Evolutionary conservation across 495 filamentous ascomycete species (phyloP).

Genomic region (Xylaria bambusicola): DNA sequence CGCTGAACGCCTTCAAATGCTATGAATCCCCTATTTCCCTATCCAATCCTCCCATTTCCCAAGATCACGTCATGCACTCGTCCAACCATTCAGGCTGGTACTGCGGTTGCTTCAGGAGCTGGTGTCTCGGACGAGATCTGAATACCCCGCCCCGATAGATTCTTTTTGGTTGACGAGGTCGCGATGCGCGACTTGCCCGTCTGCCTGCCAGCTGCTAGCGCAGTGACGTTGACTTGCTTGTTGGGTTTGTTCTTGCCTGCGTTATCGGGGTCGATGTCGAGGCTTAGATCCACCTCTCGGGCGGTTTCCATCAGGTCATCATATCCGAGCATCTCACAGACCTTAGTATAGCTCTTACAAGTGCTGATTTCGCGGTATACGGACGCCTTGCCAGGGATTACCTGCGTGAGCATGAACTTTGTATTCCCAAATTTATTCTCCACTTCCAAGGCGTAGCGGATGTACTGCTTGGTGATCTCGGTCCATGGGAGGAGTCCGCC

Average conservation of each 20-base stretch:
- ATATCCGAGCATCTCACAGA: slow-evolving; percentile 63
- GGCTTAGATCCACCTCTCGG: slow-evolving; percentile 60
- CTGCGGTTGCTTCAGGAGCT: slow-evolving; percentile 16
- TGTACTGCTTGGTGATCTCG: slow-evolving; percentile 72
- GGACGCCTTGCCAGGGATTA: slow-evolving; percentile 77
- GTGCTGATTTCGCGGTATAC: slow-evolving; percentile 55
- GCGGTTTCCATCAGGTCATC: slow-evolving; percentile 61
- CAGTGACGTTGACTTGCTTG: slow-evolving; percentile 35
- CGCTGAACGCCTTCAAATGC: slow-evolving; percentile 31
- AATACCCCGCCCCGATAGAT: slow-evolving; percentile 36
- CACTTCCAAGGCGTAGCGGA: slow-evolving; percentile 67
- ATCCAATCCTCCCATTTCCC: neutral
- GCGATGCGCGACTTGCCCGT: slow-evolving; percentile 30
- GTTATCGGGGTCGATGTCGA: slow-evolving; percentile 58
- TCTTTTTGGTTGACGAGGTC: slow-evolving; percentile 28
- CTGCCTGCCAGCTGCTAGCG: slow-evolving; percentile 40
- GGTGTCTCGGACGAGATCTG: slow-evolving; percentile 13
- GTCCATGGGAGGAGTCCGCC: slow-evolving; percentile 70
- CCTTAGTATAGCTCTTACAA: slow-evolving; percentile 64
- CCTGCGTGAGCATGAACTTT: slow-evolving; percentile 81
- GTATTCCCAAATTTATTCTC: slow-evolving; percentile 90
- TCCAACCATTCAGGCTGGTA: slow-evolving; percentile 13
- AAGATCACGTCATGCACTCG: neutral
- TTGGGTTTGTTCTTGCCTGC: slow-evolving; percentile 37
- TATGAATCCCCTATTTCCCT: neutral